Evolutionary conservation across 2,329 filamentous ascomycete genomes (phyloP).

Genomic region (Penicillium fuscoglaucum): DNA sequence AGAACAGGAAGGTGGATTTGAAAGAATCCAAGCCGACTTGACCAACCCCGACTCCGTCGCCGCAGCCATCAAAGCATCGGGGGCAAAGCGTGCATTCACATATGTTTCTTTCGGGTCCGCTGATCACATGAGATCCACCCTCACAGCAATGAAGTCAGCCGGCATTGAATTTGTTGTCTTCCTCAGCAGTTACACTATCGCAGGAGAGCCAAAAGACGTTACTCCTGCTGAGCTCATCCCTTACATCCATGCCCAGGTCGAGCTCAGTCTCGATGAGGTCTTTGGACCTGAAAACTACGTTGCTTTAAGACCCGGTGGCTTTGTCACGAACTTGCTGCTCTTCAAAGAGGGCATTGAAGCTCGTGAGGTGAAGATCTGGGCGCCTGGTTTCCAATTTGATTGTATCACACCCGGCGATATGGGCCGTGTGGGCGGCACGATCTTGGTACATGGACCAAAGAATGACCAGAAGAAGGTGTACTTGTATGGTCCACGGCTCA

Average conservation of each 20-base stretch:
- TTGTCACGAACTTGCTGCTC: not conserved
- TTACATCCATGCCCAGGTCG: not conserved
- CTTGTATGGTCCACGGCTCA: not conserved
- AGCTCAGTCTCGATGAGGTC: not conserved
- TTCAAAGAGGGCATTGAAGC: not conserved
- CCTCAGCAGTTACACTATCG: not conserved
- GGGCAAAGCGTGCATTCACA: not conserved
- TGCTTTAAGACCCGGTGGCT: not conserved
- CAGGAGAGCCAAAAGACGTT: not conserved
- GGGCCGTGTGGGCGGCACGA: not conserved
- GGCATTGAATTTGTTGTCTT: not conserved
- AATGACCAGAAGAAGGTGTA: not conserved
- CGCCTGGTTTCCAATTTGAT: not conserved
- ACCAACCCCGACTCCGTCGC: not conserved
- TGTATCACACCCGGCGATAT: not conserved
- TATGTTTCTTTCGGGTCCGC: not conserved
- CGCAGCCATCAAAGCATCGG: not conserved
- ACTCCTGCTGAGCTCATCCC: not conserved
- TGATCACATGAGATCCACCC: not conserved
- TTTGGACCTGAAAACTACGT: not conserved
- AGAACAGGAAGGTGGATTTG: not conserved
- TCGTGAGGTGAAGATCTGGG: not conserved
- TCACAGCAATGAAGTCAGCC: not conserved
- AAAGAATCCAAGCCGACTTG: not conserved
- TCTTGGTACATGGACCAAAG: not conserved